Evolutionary conservation across 2,329 filamentous ascomycete genomes (phyloP).

Genomic region (Diaporthe longicolla): DNA sequence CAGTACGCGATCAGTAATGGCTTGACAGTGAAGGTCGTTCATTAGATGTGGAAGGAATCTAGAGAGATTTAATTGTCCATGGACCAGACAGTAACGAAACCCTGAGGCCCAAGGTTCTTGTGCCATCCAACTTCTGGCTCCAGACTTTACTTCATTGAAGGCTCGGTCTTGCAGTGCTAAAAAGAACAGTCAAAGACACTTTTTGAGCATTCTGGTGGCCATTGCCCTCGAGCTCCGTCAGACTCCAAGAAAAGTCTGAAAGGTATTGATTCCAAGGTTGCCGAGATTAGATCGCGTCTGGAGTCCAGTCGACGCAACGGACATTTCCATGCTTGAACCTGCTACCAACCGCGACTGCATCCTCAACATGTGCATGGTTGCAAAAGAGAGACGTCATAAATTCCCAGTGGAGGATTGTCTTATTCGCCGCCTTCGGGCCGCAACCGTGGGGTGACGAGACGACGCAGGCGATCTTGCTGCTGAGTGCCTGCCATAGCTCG

Average conservation of each 20-base stretch:
- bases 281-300: too few species aligned
- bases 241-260: neutral
- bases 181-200: too few species aligned
- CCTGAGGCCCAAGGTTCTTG: too few species aligned
- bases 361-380: accelerated
- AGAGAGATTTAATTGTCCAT: too few species aligned
- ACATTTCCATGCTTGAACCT: too few species aligned
- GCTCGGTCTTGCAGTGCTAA: too few species aligned
- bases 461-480: neutral
- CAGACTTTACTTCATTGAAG: too few species aligned
- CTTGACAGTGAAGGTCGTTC: neutral
- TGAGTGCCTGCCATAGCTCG: neutral
- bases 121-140: too few species aligned
- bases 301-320: too few species aligned
- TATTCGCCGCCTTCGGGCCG: accelerated
- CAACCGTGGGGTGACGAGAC: neutral
- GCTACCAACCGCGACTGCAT: too few species aligned
- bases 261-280: neutral
- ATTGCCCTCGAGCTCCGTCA: neutral
- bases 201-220: neutral
- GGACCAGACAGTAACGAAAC: too few species aligned
- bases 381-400: neutral
- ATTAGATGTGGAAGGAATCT: neutral
- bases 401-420: neutral
- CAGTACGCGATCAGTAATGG: neutral